Evolutionary conservation across 305 asterid species (phyloP).

Genomic region (Solanum chacoense): DNA sequence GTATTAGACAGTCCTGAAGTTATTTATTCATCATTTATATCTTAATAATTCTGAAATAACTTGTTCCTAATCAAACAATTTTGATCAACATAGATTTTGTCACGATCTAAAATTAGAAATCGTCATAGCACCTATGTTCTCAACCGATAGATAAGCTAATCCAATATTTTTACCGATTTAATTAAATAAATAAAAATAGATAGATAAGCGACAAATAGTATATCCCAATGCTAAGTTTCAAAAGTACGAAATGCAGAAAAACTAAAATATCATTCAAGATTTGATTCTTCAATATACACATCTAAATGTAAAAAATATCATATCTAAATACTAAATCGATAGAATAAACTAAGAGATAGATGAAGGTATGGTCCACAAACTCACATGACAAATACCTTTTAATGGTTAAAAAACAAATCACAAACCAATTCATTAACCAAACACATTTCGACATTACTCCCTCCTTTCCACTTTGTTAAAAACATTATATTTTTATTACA

Average conservation of each 20-base stretch:
- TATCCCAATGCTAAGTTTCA: neutral
- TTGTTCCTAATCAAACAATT: neutral
- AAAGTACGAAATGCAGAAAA: too few relatives aligned
- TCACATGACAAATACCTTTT: neutral
- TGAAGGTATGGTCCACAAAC: neutral
- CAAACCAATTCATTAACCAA: neutral
- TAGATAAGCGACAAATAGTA: neutral
- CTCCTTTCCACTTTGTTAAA: neutral
- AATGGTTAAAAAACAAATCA: neutral
- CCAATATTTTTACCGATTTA: too few relatives aligned
- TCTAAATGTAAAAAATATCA: neutral
- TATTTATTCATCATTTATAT: too few relatives aligned
- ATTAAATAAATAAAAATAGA: too few relatives aligned
- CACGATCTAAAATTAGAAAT: too few relatives aligned
- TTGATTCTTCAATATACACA: neutral
- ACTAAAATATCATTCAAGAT: neutral
- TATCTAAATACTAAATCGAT: too few relatives aligned
- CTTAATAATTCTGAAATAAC: too few relatives aligned
- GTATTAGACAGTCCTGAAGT: fast-evolving
- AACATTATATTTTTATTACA: neutral
- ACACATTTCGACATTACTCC: neutral
- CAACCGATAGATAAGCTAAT: neutral
- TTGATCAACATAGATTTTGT: neutral
- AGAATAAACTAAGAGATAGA: too few relatives aligned
- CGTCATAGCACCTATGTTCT: neutral